Conservation (phyloP, 2,329 filamentous ascomycete genomes). For the Ophiognomonia clavigignenti-juglandacearum region DNA sequence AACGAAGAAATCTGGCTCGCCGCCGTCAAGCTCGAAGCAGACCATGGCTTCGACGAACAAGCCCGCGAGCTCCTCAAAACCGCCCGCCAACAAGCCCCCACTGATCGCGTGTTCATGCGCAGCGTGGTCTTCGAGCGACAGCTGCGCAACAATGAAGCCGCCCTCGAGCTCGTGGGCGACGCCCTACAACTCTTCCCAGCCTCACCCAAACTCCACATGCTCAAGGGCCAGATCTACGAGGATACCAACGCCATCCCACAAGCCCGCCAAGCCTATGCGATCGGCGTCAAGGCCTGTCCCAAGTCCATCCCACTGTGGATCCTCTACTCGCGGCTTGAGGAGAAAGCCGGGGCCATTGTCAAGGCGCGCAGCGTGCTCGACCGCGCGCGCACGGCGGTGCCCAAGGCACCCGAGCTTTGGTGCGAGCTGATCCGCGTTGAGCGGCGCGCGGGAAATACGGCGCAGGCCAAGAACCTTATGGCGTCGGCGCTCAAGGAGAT, state of each 20-base stretch:
- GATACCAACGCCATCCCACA: constrained; percentile 71
- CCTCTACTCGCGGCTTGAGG: constrained; percentile 82
- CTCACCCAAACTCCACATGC: constrained; percentile 91
- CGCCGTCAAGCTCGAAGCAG: constrained; percentile 92
- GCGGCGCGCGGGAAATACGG: constrained; percentile 74
- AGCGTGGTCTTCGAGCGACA: constrained; percentile 90
- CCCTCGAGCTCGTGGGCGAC: constrained; percentile 81
- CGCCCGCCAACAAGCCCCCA: constrained; percentile 83
- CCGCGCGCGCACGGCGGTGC: constrained; percentile 79
- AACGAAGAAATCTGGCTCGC: constrained; percentile 98
- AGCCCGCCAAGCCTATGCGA: constrained; percentile 83
- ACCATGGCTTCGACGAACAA: constrained; percentile 76
- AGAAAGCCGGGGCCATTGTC: constrained; percentile 74
- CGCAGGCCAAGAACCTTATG: constrained; percentile 88
- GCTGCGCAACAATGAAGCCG: constrained; percentile 70
- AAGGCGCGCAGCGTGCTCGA: constrained; percentile 94
- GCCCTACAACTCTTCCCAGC: constrained; percentile 82
- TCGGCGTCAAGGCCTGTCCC: constrained; percentile 82
- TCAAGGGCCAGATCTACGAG: constrained; percentile 98
- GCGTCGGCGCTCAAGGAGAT: constrained; percentile 89
- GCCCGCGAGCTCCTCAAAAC: constrained; percentile 77
- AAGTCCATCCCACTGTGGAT: constrained; percentile 86
- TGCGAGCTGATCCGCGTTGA: constrained; percentile 93
- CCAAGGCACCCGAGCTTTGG: constrained; percentile 81
- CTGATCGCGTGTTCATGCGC: constrained; percentile 96